These are phyloP conservation scores for Drechslera avenae DNA, from an alignment of 2,329 filamentous ascomycete species.

Conservation along the genomic window DNA sequence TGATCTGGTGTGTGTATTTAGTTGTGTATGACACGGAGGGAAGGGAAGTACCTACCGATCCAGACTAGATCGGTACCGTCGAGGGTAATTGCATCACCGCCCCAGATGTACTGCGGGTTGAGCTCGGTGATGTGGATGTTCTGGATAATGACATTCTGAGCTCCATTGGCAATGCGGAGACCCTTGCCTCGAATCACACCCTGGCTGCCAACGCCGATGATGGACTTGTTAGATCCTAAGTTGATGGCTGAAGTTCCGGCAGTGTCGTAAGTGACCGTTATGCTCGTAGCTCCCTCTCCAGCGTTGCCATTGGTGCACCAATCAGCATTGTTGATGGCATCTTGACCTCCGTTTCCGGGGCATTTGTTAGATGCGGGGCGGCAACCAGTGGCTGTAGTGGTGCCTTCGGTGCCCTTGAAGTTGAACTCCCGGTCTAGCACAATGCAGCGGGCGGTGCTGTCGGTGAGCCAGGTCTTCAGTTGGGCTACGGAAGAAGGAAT, in stretches of 20 bases:
- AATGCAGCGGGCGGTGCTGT: conserved; percentile 44
- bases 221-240: conserved; percentile 49
- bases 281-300: conserved; percentile 10
- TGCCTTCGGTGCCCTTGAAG: conserved; percentile 32
- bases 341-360: conserved; percentile 60
- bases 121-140: conserved; percentile 48
- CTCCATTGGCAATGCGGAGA: conserved; percentile 16
- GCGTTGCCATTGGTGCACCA: conserved; percentile 23
- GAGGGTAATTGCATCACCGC: conserved; percentile 45
- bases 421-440: conserved; percentile 39
- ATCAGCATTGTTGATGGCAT: conserved; percentile 58
- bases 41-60: conserved; percentile 25
- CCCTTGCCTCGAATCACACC: conserved; percentile 42
- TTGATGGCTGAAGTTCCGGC: conserved; percentile 32
- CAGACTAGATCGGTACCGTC: conserved; percentile 39
- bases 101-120: conserved; percentile 48
- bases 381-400: conserved; percentile 22
- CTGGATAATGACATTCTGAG: conserved; percentile 46
- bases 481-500: conserved; percentile 14
- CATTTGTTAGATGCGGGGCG: conserved; percentile 50
- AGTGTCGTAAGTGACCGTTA: conserved; percentile 38
- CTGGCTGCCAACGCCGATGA: conserved; percentile 47
- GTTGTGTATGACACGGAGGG: not conserved
- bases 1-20: conserved; percentile 18
- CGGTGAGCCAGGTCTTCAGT: conserved; percentile 33